A percentile compares a stretch with the other conserved stretches of the same genome.
Evolutionary conservation across 1,284 basidiomycete genomes (phyloP).

Genomic region (Boletus albobrunnescens): DNA sequence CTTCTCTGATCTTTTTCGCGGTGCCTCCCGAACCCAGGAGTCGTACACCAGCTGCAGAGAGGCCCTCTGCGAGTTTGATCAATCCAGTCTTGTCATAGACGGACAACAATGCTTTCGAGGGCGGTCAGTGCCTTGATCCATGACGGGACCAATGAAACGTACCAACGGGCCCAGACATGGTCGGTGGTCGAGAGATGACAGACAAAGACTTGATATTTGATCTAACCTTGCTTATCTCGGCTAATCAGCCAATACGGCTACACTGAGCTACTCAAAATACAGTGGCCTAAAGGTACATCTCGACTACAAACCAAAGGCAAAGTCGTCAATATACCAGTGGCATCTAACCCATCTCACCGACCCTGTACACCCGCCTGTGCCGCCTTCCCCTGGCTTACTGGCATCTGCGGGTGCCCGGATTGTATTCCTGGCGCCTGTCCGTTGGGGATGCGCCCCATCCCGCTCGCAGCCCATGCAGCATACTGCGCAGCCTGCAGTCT

Average conservation of each 20-base stretch:
- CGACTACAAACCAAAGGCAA: constrained; percentile 7
- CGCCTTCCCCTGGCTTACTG: constrained; percentile 34
- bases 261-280: constrained; percentile 9
- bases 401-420: constrained; percentile 33
- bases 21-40: constrained; percentile 96
- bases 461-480: constrained; percentile 26
- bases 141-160: constrained; percentile 2
- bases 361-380: constrained; percentile 39
- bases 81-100: constrained; percentile 97
- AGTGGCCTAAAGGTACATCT: constrained; percentile 8
- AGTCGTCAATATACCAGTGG: constrained; percentile 1
- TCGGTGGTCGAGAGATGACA: constrained; percentile 17
- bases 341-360: constrained; percentile 23
- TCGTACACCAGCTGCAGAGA: constrained; percentile 79
- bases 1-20: constrained; percentile 94
- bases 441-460: constrained; percentile 30
- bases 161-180: constrained; percentile 31
- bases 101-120: constrained; percentile 74
- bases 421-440: constrained; percentile 31
- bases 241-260: constrained; percentile 16
- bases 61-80: constrained; percentile 83
- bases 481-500: constrained; percentile 25
- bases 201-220: neutral
- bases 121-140: constrained; percentile 10
- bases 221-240: constrained; percentile 19